A percentile compares a stretch with the other conserved stretches of the same genome.
Evolutionary conservation across 208 protist species (phyloP).

Genomic region (Trypanosoma mega): DNA sequence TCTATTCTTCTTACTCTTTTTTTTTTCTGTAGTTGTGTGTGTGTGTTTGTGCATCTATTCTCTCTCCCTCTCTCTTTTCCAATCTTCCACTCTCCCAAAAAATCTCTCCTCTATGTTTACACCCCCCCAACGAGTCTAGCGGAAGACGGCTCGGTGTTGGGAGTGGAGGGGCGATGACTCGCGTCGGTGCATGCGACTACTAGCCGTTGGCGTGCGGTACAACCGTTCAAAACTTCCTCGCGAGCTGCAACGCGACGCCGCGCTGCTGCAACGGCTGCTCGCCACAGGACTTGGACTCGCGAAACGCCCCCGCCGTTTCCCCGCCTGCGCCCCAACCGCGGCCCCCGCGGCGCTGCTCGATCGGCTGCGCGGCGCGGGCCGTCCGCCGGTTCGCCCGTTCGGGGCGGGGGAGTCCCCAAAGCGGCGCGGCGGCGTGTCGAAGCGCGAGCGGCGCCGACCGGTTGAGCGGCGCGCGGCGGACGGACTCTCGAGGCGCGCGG

Average conservation of each 20-base stretch:
- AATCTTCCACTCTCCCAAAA: background rate
- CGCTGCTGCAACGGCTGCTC: conserved; percentile 16
- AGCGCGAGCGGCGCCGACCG: conserved; percentile 22
- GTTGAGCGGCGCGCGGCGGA: conserved; percentile 9
- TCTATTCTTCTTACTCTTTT: conserved; percentile 3
- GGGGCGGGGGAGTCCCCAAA: conserved; percentile 57
- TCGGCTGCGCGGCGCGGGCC: conserved; percentile 13
- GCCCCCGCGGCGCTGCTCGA: conserved; percentile 20
- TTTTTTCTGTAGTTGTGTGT: conserved; percentile 7
- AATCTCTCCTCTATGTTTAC: background rate
- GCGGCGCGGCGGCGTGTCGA: conserved; percentile 29
- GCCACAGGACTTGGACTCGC: conserved; percentile 18
- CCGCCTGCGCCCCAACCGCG: conserved; percentile 16
- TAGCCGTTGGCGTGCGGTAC: conserved; percentile 65
- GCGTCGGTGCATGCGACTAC: conserved; percentile 45
- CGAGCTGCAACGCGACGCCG: conserved; percentile 21
- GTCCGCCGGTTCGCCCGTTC: conserved; percentile 46
- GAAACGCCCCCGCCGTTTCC: conserved; percentile 30
- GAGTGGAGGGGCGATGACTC: conserved; percentile 7
- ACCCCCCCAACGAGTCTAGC: conserved; percentile 14
- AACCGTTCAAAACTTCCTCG: conserved; percentile 52
- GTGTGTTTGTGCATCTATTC: background rate
- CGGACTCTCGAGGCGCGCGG: conserved; percentile 3
- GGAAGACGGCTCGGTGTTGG: conserved; percentile 54
- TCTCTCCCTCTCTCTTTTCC: background rate